These are phyloP conservation scores for Protoeuglena noctilucae DNA, from an alignment of 139 green algal species.

Conservation along the genomic window DNA sequence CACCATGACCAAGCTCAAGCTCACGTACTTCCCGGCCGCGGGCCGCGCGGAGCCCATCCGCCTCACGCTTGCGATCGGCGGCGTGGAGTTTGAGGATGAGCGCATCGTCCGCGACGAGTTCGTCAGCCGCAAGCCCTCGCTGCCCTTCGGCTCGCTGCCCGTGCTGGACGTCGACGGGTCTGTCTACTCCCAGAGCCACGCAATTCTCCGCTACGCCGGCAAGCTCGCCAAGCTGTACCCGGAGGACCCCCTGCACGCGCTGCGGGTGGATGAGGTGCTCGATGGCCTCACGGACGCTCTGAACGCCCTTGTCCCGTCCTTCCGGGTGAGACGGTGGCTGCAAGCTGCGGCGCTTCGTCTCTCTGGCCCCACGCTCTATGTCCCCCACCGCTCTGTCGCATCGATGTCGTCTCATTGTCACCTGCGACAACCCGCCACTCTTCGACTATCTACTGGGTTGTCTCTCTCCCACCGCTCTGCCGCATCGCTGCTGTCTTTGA, in stretches of 20 bases:
- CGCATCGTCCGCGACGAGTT: background rate
- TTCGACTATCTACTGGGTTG: background rate
- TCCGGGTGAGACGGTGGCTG: background rate
- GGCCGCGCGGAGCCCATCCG: background rate
- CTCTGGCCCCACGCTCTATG: background rate
- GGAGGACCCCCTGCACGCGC: background rate
- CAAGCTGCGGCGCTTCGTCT: background rate
- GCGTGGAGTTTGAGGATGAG: background rate
- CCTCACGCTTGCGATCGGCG: background rate
- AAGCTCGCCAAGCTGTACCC: background rate
- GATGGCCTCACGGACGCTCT: background rate
- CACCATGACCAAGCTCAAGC: background rate
- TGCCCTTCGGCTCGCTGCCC: background rate
- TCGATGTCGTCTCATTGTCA: background rate
- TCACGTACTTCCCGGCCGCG: background rate
- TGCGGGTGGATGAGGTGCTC: background rate
- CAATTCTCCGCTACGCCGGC: background rate
- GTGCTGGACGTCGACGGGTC: background rate
- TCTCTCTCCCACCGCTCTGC: background rate
- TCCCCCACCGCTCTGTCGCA: no score
- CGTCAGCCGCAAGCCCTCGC: background rate
- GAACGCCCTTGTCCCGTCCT: background rate
- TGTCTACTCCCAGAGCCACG: background rate
- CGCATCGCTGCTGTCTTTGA: no score
- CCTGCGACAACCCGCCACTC: background rate